Conservation (phyloP, 208 protist genomes). For the Trypanosoma platydactyli region DNA sequence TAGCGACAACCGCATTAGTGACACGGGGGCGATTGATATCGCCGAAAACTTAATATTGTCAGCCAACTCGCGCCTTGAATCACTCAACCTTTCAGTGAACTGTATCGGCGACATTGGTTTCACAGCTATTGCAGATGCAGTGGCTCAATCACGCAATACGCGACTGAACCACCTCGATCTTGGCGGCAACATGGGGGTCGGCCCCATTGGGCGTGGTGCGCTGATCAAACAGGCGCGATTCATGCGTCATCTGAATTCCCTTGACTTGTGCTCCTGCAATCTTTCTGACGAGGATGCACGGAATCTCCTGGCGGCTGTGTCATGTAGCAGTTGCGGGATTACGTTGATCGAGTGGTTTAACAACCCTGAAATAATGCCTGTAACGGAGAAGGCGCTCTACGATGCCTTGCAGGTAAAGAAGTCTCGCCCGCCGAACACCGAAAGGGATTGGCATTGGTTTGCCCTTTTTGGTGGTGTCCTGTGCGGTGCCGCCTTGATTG, state of each 20-base stretch:
- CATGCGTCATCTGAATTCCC: constrained; percentile 47
- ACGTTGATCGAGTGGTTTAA: constrained; percentile 79
- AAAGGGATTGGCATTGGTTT: not conserved
- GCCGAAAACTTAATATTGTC: constrained; percentile 60
- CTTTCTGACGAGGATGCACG: constrained; percentile 68
- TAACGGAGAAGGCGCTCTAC: constrained; percentile 59
- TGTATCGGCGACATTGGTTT: constrained; percentile 74
- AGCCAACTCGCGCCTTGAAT: constrained; percentile 41
- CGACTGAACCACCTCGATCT: constrained; percentile 64
- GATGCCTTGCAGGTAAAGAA: constrained; percentile 52
- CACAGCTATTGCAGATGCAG: constrained; percentile 64
- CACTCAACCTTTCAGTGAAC: constrained; percentile 80
- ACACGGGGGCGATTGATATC: constrained; percentile 64
- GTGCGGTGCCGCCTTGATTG: constrained; percentile 16
- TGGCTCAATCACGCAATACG: constrained; percentile 51
- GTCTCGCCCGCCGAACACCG: not conserved
- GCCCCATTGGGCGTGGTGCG: constrained; percentile 45
- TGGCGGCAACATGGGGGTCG: constrained; percentile 68
- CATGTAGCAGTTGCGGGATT: constrained; percentile 44
- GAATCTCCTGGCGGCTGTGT: constrained; percentile 46
- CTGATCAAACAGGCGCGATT: constrained; percentile 39
- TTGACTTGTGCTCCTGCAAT: constrained; percentile 81
- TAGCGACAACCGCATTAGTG: constrained; percentile 82
- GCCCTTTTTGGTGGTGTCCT: not conserved
- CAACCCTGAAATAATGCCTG: constrained; percentile 69